Percentiles rank a stretch among this genome's conserved stretches.
Conservation (phyloP, 2,329 filamentous ascomycete species). For the Colletotrichum incanum region DNA sequence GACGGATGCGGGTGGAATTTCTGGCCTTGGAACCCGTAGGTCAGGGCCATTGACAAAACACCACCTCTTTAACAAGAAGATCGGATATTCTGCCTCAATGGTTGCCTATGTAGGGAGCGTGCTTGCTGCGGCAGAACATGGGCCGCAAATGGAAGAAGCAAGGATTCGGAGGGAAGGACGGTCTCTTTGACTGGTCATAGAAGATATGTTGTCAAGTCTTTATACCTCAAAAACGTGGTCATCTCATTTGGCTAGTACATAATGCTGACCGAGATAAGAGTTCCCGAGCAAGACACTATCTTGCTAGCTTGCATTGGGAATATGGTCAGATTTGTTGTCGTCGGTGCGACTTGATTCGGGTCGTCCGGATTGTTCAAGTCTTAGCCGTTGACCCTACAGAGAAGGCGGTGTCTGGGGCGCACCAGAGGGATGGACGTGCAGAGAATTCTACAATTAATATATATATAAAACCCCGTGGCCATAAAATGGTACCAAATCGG, state of each 20-base stretch:
- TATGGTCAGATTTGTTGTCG: background rate
- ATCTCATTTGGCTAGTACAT: too few species aligned
- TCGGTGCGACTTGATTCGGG: background rate
- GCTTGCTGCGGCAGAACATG: background rate
- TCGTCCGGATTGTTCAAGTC: constrained; percentile 2
- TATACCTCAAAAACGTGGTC: background rate
- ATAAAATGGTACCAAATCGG: background rate
- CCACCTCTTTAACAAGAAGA: background rate
- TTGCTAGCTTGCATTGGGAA: background rate
- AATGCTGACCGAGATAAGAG: background rate
- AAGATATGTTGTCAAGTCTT: background rate
- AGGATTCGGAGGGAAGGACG: background rate
- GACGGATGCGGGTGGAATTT: background rate
- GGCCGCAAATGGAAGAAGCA: background rate
- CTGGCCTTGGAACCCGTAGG: background rate
- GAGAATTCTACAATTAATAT: background rate
- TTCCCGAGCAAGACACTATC: background rate
- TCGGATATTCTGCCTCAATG: too few species aligned
- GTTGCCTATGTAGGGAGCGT: background rate
- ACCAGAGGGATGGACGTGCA: background rate
- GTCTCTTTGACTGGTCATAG: background rate
- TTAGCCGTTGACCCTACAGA: background rate
- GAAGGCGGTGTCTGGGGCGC: background rate
- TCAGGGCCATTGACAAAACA: background rate
- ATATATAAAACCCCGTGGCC: background rate